Evolutionary conservation across 1,284 basidiomycete species (phyloP).

Genomic region (Fistulina hepatica): DNA sequence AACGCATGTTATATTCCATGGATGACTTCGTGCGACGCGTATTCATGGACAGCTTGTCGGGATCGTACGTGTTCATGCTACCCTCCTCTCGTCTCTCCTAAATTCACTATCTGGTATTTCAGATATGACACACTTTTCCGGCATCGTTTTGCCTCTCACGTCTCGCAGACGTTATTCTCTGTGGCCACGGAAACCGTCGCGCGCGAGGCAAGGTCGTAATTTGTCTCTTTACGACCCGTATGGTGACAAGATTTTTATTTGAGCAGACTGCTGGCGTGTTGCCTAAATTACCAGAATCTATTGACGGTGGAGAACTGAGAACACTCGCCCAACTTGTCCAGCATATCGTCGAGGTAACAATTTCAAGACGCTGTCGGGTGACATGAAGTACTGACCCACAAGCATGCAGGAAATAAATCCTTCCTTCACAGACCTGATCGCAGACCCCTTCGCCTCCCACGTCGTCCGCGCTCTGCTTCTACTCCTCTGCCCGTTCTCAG

Average conservation of each 20-base stretch:
- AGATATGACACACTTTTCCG: slow-evolving; percentile 61
- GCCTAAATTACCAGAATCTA: slow-evolving; percentile 38
- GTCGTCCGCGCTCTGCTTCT: slow-evolving; percentile 71
- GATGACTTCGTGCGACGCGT: slow-evolving; percentile 88
- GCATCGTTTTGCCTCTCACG: slow-evolving; percentile 88
- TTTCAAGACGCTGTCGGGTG: slow-evolving; percentile 11
- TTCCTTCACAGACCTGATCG: slow-evolving; percentile 50
- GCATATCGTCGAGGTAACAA: slow-evolving; percentile 55
- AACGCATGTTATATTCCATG: slow-evolving; percentile 84
- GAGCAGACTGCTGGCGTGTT: slow-evolving; percentile 51
- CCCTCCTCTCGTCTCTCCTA: neutral
- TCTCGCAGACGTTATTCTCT: slow-evolving; percentile 77
- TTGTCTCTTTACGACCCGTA: neutral
- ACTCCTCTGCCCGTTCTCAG: slow-evolving; percentile 52
- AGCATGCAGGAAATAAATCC: slow-evolving; percentile 55
- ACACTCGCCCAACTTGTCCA: slow-evolving; percentile 61
- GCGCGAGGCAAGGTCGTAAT: slow-evolving; percentile 52
- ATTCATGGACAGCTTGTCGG: slow-evolving; percentile 73
- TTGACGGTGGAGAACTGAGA: slow-evolving; percentile 56
- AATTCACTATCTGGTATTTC: slow-evolving; percentile 7
- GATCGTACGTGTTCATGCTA: slow-evolving; percentile 53
- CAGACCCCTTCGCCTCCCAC: slow-evolving; percentile 83
- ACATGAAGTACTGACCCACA: slow-evolving; percentile 2
- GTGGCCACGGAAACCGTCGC: slow-evolving; percentile 66
- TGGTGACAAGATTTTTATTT: slow-evolving; percentile 6